These are phyloP conservation scores for Cynara cardunculus DNA, from an alignment of 129 eudicot genomes.

Conservation along the genomic window DNA sequence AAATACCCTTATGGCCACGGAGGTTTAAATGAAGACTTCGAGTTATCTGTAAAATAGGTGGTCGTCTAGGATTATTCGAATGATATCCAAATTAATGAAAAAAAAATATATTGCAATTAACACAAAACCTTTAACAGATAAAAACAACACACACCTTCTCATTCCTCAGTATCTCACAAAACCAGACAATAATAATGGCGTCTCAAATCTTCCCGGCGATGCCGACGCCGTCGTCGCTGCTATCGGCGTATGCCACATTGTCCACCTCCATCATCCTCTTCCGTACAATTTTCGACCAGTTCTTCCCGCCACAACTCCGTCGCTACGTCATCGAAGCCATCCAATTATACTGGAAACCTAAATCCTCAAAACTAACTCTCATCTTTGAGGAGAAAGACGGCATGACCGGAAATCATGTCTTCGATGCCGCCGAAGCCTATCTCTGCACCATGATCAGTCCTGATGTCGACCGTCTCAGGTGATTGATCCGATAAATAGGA, in stretches of 20 bases:
- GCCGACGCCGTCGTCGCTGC: slow-evolving; percentile 46
- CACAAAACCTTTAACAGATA: too few relatives aligned
- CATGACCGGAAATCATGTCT: slow-evolving; percentile 50
- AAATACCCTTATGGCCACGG: too few relatives aligned
- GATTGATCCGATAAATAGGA: background rate
- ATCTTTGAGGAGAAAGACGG: slow-evolving; percentile 57
- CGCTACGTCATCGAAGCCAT: slow-evolving; percentile 29
- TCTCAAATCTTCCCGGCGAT: slow-evolving; percentile 29
- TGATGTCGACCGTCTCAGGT: slow-evolving; percentile 40
- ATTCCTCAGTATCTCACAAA: slow-evolving; percentile 13
- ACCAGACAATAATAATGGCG: slow-evolving; percentile 33
- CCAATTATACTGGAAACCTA: slow-evolving; percentile 33
- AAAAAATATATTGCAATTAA: too few relatives aligned
- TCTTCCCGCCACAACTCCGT: slow-evolving; percentile 46
- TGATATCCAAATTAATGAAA: too few relatives aligned
- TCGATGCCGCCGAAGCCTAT: slow-evolving; percentile 61
- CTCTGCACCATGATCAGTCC: slow-evolving; percentile 53
- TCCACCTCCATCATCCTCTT: slow-evolving; percentile 62
- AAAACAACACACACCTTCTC: background rate
- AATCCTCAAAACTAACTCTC: slow-evolving; percentile 38
- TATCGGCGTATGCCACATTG: slow-evolving; percentile 66
- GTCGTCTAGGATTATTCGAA: too few relatives aligned
- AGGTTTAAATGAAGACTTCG: too few relatives aligned
- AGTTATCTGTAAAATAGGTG: too few relatives aligned
- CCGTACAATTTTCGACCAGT: slow-evolving; percentile 60